phyloP scores from a whole-genome alignment of 169 alveolate species.

The Plasmodium fragile region DNA sequence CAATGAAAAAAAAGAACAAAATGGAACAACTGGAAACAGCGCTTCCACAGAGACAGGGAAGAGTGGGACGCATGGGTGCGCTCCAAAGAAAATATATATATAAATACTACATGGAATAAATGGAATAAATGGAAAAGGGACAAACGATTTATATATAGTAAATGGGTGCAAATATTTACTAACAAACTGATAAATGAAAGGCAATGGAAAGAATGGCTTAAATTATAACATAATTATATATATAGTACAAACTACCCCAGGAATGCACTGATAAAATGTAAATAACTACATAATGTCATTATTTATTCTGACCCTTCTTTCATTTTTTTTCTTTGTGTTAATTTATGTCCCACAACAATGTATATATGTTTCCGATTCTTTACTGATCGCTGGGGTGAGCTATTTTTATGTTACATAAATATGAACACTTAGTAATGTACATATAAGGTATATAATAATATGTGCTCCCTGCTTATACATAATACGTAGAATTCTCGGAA shows the following conservation, averaged over 20 bases:
- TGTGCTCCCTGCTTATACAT: background rate
- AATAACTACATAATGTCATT: background rate
- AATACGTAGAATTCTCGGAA: background rate
- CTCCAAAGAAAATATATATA: slow-evolving; percentile 8
- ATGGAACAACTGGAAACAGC: slow-evolving; percentile 16
- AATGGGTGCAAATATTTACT: slow-evolving; percentile 2
- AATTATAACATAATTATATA: background rate
- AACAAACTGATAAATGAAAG: background rate
- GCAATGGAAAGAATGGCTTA: slow-evolving; percentile 7
- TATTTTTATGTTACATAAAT: background rate
- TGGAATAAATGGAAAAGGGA: slow-evolving; percentile 19
- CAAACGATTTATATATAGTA: background rate
- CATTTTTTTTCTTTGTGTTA: background rate
- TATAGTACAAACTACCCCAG: background rate
- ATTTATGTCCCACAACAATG: background rate
- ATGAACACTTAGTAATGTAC: background rate
- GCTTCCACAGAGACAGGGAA: slow-evolving; percentile 8
- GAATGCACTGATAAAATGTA: background rate
- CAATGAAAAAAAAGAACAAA: slow-evolving; percentile 6
- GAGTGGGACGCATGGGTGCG: slow-evolving; percentile 46
- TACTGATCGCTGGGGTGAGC: background rate
- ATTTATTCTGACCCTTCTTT: background rate
- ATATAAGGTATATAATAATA: background rate
- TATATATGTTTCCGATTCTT: background rate
- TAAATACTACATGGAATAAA: slow-evolving; percentile 8